Conservation (phyloP, 768 basidiomycete species). For the Suillus tomentosus region DNA sequence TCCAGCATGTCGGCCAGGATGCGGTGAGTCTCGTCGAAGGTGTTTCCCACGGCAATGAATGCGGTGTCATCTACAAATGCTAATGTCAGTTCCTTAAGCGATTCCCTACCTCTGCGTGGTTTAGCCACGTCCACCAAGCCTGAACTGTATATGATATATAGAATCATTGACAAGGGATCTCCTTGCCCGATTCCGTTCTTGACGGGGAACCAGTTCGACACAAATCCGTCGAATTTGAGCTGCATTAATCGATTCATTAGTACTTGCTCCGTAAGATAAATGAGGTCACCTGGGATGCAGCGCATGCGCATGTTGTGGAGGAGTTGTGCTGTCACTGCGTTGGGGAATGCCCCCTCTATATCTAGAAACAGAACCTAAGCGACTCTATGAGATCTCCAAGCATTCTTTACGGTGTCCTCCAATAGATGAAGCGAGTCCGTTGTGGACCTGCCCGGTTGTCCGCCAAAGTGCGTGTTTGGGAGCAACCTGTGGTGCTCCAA, state of each 20-base stretch:
- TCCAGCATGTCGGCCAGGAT: constrained; percentile 28
- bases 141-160: constrained; percentile 32
- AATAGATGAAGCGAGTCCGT: constrained; percentile 38
- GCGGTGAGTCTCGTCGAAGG: constrained; percentile 22
- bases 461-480: constrained; percentile 36
- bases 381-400: constrained; percentile 38
- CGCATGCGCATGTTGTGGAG: constrained; percentile 31
- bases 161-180: constrained; percentile 28
- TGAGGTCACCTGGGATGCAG: constrained; percentile 23
- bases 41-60: constrained; percentile 20
- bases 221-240: constrained; percentile 23
- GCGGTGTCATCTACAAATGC: constrained; percentile 27
- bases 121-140: constrained; percentile 18
- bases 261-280: constrained; percentile 10
- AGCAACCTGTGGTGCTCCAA: constrained; percentile 36
- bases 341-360: constrained; percentile 39
- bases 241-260: constrained; percentile 10
- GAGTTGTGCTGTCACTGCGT: constrained; percentile 32
- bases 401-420: constrained; percentile 35
- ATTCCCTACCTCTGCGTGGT: too few relatives aligned
- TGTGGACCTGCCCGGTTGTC: constrained; percentile 19
- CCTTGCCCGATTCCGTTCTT: constrained; percentile 32
- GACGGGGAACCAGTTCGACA: not conserved
- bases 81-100: too few relatives aligned
- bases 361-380: constrained; percentile 26